A percentile compares a stretch with the other conserved stretches of the same genome.
phyloP scores from a whole-genome alignment of 2,329 filamentous ascomycete species.

The Sphaerulina vaccinii region DNA sequence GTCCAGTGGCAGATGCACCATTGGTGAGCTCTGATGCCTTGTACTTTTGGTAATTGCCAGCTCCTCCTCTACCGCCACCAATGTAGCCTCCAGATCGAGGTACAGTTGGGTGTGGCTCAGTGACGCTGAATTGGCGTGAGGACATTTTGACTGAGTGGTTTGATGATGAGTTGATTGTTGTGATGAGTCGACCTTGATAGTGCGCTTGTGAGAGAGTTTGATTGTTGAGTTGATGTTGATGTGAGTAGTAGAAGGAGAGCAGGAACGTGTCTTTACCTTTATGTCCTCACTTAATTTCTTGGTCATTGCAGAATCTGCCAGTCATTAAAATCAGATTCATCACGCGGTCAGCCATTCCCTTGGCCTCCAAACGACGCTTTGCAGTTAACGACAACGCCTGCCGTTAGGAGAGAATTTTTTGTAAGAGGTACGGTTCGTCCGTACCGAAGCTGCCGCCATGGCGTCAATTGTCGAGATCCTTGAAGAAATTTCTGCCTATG shows the following conservation, averaged over 20 bases:
- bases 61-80: constrained; percentile 57
- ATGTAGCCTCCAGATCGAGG: constrained; percentile 47
- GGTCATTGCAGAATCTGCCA: constrained; percentile 12
- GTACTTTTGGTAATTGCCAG: constrained; percentile 58
- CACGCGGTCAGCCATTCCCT: constrained; percentile 20
- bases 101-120: constrained; percentile 62
- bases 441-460: constrained; percentile 4
- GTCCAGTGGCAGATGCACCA: constrained; percentile 46
- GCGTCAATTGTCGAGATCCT: constrained; percentile 8
- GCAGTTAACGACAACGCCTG: constrained; percentile 18
- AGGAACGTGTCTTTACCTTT: constrained; percentile 6
- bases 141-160: constrained; percentile 28
- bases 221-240: constrained; percentile 11
- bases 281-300: constrained; percentile 10
- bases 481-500: not conserved
- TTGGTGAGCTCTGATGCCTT: constrained; percentile 55
- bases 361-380: constrained; percentile 19
- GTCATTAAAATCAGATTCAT: constrained; percentile 20
- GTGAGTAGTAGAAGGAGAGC: constrained; percentile 10
- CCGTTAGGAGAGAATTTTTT: constrained; percentile 9
- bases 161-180: constrained; percentile 11
- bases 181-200: not conserved
- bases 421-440: not conserved
- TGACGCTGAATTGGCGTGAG: constrained; percentile 51
- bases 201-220: constrained; percentile 2